phyloP scores from a whole-genome alignment of 345 rosid genomes.

The Gossypioides kirkii region DNA sequence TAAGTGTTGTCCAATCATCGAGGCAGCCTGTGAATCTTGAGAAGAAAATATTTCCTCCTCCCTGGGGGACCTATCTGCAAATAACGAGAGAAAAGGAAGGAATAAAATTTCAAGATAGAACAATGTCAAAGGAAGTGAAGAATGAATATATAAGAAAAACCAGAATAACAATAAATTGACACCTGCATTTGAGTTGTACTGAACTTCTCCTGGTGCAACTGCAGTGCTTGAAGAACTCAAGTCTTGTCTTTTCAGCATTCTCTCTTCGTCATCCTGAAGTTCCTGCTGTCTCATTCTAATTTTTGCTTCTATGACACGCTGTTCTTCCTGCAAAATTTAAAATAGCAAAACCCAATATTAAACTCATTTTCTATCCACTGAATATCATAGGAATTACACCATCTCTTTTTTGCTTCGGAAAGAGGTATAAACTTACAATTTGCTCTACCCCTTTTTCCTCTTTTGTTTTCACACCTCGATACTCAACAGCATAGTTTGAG shows the following conservation, averaged over 20 bases:
- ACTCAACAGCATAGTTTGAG: conserved; percentile 91
- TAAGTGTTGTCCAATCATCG: conserved; percentile 43
- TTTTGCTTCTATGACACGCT: conserved; percentile 94
- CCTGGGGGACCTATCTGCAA: conserved; percentile 48
- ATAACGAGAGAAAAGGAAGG: not conserved
- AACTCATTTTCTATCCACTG: not conserved
- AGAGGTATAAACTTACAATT: conserved; percentile 50
- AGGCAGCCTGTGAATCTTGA: conserved; percentile 32
- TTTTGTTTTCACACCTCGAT: conserved; percentile 82
- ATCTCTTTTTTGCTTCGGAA: not conserved
- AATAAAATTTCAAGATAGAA: not conserved
- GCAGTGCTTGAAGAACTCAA: conserved; percentile 53
- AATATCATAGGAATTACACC: not conserved
- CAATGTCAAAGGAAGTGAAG: not conserved
- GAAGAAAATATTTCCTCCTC: conserved; percentile 53
- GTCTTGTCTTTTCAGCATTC: conserved; percentile 72
- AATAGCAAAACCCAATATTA: not conserved
- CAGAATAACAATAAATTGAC: conserved; percentile 4
- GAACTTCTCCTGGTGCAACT: conserved; percentile 48
- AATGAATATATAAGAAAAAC: not conserved
- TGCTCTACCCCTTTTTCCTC: conserved; percentile 97
- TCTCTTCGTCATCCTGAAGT: conserved; percentile 82
- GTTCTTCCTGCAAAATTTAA: conserved; percentile 70
- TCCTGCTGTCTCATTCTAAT: conserved; percentile 87
- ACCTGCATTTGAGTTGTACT: conserved; percentile 56